These are phyloP conservation scores for Phytophthora citrophthora DNA, from an alignment of 352 stramenopile genomes.

Conservation along the genomic window DNA sequence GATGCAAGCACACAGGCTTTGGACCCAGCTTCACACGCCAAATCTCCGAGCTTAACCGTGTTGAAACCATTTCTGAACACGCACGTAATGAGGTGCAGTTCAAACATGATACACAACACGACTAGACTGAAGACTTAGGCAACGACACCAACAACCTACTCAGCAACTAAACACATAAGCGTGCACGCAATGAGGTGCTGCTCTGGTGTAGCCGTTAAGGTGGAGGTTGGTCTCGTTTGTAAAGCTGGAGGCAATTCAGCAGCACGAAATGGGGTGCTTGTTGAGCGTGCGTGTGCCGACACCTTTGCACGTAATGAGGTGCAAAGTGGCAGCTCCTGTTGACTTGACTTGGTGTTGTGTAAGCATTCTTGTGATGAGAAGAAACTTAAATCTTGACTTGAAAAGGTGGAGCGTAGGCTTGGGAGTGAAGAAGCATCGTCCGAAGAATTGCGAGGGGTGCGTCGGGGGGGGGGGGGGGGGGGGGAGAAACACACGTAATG, in stretches of 20 bases:
- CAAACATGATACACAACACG: constrained; percentile 8
- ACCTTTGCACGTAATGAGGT: constrained; percentile 28
- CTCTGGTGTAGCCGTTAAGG: constrained; percentile 5
- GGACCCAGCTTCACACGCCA: constrained; percentile 8
- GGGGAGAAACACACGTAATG: constrained; percentile 20
- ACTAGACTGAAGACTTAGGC: constrained; percentile 9
- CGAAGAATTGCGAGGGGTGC: not conserved
- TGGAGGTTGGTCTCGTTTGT: not conserved
- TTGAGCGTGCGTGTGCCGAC: too few species aligned
- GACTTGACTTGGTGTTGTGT: constrained; percentile 1
- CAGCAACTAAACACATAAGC: constrained; percentile 1
- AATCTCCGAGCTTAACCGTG: constrained; percentile 1
- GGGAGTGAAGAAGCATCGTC: not conserved
- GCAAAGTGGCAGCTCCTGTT: constrained; percentile 9
- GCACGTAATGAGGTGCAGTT: constrained; percentile 42
- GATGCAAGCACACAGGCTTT: not conserved
- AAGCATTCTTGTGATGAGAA: constrained; percentile 26
- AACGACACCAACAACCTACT: constrained; percentile 1
- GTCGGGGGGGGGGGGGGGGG: not conserved
- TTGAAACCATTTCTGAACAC: constrained; percentile 5
- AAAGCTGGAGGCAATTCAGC: constrained; percentile 6
- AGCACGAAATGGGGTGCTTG: not conserved
- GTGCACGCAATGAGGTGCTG: constrained; percentile 33
- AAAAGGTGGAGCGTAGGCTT: too few species aligned
- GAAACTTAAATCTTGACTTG: not conserved